Conservation (phyloP, 306 rosid species). For the Abrus pulchellus region DNA sequence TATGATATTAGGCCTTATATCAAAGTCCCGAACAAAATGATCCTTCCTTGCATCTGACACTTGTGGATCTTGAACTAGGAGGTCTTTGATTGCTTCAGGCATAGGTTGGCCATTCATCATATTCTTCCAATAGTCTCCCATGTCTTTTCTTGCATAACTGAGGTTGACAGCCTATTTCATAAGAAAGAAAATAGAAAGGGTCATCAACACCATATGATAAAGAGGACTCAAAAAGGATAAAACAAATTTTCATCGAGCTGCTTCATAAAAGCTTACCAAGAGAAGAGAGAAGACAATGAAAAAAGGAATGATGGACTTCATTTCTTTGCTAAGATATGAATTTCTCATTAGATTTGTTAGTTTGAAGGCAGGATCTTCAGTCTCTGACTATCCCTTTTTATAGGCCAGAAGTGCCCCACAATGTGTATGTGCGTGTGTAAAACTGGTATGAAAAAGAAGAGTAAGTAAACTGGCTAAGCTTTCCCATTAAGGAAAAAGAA, state of each 20-base stretch:
- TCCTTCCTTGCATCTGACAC: conserved; percentile 39
- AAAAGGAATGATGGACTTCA: conserved; percentile 61
- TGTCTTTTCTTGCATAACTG: conserved; percentile 63
- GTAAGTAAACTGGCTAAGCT: neutral
- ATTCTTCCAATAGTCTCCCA: conserved; percentile 70
- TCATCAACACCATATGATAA: conserved; percentile 24
- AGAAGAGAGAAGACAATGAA: conserved; percentile 56
- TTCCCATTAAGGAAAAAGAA: neutral
- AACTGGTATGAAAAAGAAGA: neutral
- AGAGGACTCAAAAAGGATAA: neutral
- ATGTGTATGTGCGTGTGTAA: neutral
- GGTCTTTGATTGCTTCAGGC: conserved; percentile 69
- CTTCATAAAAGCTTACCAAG: conserved; percentile 59
- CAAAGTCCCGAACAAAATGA: conserved; percentile 58
- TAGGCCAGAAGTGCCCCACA: conserved; percentile 41
- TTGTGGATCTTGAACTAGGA: conserved; percentile 49
- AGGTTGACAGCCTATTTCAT: conserved; percentile 49
- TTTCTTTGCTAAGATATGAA: conserved; percentile 35
- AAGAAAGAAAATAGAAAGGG: neutral
- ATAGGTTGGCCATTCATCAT: conserved; percentile 70
- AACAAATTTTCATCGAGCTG: conserved; percentile 7
- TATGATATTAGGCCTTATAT: conserved; percentile 56
- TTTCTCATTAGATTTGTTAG: conserved; percentile 45
- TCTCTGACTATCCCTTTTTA: conserved; percentile 57
- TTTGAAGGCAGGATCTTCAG: conserved; percentile 44